phyloP scores from a whole-genome alignment of 306 rosid species.

The Ziziphus jujuba region DNA sequence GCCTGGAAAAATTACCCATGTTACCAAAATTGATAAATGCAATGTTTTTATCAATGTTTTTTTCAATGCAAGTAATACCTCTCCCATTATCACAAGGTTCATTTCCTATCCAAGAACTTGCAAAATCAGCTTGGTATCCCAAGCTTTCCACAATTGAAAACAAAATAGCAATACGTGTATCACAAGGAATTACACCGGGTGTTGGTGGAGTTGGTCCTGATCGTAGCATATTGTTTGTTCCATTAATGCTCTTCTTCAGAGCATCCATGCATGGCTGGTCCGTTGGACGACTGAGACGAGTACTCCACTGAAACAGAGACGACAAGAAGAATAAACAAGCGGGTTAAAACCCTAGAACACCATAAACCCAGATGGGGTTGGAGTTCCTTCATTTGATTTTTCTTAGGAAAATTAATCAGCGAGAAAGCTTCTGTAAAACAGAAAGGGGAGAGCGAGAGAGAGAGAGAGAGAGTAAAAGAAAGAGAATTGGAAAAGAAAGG shows the following conservation, averaged over 20 bases:
- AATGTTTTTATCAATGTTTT: no score
- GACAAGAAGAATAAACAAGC: no score
- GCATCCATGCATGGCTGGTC: slow-evolving; percentile 50
- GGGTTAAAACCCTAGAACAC: no score
- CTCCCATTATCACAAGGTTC: slow-evolving; percentile 67
- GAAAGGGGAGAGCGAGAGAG: no score
- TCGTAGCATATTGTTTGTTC: slow-evolving; percentile 71
- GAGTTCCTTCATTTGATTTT: no score
- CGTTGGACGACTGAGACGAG: slow-evolving; percentile 32
- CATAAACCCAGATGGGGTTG: no score
- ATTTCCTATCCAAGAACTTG: slow-evolving; percentile 62
- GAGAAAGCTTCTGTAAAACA: no score
- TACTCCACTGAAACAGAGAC: background rate
- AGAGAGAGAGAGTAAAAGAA: no score
- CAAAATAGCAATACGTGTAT: slow-evolving; percentile 46
- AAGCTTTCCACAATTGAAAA: slow-evolving; percentile 42
- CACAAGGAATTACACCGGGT: slow-evolving; percentile 47
- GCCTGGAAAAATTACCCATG: slow-evolving; percentile 46
- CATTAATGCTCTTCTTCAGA: slow-evolving; percentile 40
- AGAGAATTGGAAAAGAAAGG: no score
- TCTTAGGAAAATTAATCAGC: no score
- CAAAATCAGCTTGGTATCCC: slow-evolving; percentile 61
- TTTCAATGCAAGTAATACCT: slow-evolving; percentile 46
- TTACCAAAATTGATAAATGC: slow-evolving; percentile 48
- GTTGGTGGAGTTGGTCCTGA: slow-evolving; percentile 60